Evolutionary conservation across 192 early-diverging fungal genomes (phyloP), one percentile per base, ranked within the genome.

Genomic region (Physocladia obscura): DNA sequence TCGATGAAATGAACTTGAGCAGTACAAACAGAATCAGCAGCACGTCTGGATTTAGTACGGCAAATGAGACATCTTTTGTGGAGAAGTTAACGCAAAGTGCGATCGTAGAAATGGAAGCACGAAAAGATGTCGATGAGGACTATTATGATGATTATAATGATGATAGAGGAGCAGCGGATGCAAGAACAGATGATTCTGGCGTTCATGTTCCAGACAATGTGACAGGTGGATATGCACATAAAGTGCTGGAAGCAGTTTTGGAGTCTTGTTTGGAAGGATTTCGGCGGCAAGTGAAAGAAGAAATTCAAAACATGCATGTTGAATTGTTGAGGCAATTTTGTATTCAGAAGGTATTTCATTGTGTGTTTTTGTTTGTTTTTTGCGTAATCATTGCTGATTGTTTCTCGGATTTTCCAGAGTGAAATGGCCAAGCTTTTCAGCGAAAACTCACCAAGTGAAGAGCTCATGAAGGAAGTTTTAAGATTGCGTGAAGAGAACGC

Each of bases 241-340:
- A 87, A 62, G 52, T 89, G 1, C 74, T 90, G 27, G 77, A 85
- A 65, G 80, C 75, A 30, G 82, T 86, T 1, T 64, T 90, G n/a
- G 82, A 88, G 4, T 81, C 85, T 8, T 85, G 86, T 54, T 40
- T 90, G 57, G 75, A 80, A 50, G 86, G 87, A 6, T 86, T 88
- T 56, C 67, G 81, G 11, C 69, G 56, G 35, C 77, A 81, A 49
- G 64, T 90, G 26, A 73, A 81, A 24, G 79, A 76, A 21, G 87
- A 89, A 63, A 80, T 90, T 34, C 86, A 87, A 30, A 88, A 90
- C 51, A 86, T 90, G 87, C 89, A 90, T 71, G 48, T 90, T 37
- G 89, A 90, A 30, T 48, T 90, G 32, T 39, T 90, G 44, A 75
- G 85, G 39, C 87, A 90, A 61, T 90, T 90, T 77, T 79, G 82